Conservation (phyloP, 1,139 yeast genomes). For the Yamadazyma sp. region DNA sequence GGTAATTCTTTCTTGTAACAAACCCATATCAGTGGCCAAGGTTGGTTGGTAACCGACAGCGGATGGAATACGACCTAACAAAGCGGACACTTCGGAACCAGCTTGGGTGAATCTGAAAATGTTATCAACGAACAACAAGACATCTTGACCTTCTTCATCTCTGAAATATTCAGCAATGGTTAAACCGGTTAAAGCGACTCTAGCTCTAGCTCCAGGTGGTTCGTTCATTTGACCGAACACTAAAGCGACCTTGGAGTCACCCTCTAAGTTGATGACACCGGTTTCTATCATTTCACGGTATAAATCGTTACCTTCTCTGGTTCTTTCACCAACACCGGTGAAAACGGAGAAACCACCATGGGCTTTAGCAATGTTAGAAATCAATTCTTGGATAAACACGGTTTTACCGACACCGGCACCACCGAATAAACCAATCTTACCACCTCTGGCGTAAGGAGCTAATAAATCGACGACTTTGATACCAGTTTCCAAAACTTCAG, state of each 20-base stretch:
- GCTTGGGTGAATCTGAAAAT: constrained; percentile 99
- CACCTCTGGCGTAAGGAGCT: constrained; percentile 99
- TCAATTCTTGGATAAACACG: constrained; percentile 98
- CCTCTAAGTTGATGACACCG: constrained; percentile 99
- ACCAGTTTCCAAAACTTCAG: constrained; percentile 99
- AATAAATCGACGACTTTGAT: constrained; percentile 98
- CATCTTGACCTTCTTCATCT: constrained; percentile 99
- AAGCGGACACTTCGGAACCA: constrained; percentile 99
- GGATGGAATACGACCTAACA: constrained; percentile 99
- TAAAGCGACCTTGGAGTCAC: constrained; percentile 99
- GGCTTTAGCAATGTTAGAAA: constrained; percentile 99
- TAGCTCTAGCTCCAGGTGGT: constrained; percentile 99
- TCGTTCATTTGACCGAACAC: constrained; percentile 99
- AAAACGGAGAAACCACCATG: constrained; percentile 99
- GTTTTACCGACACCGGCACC: constrained; percentile 99
- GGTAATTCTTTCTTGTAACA: constrained; percentile 99
- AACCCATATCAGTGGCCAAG: constrained; percentile 99
- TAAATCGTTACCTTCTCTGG: constrained; percentile 99
- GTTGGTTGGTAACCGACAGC: constrained; percentile 99
- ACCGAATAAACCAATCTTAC: constrained; percentile 99
- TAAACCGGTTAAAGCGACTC: constrained; percentile 99
- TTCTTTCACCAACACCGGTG: constrained; percentile 99
- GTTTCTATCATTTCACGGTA: constrained; percentile 99
- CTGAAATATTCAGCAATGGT: constrained; percentile 99
- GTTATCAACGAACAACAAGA: constrained; percentile 98